These are phyloP conservation scores for Coprinopsis strossmayeri DNA, from an alignment of 768 basidiomycete species.

Conservation along the genomic window DNA sequence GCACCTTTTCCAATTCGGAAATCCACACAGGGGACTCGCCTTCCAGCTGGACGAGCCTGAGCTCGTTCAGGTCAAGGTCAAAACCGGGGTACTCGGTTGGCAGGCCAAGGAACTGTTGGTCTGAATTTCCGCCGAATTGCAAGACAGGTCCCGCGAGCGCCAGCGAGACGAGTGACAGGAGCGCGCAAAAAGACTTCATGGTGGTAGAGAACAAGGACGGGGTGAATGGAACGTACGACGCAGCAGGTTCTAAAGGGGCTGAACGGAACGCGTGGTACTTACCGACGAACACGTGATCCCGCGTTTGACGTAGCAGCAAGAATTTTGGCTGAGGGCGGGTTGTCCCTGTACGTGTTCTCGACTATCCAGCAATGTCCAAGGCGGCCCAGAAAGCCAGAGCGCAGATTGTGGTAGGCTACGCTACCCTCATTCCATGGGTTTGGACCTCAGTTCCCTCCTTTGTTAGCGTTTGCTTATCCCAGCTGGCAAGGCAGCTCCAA, in stretches of 20 bases:
- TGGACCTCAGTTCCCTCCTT: slow-evolving; percentile 7
- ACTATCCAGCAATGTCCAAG: slow-evolving; percentile 55
- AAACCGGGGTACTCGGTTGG: slow-evolving; percentile 47
- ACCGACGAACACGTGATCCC: neutral
- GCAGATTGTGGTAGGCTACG: slow-evolving; percentile 62
- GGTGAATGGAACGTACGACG: neutral
- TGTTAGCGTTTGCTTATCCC: slow-evolving; percentile 75
- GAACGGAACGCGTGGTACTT: neutral
- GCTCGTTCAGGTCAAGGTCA: slow-evolving; percentile 63
- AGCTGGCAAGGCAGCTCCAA: slow-evolving; percentile 93
- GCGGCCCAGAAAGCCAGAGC: slow-evolving; percentile 53
- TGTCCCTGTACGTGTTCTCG: slow-evolving; percentile 5
- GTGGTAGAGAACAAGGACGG: slow-evolving; percentile 10
- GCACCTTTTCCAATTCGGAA: slow-evolving; percentile 85
- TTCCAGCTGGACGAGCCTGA: slow-evolving; percentile 71
- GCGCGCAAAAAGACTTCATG: slow-evolving; percentile 45
- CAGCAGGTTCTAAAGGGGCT: neutral
- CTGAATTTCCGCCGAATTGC: slow-evolving; percentile 14
- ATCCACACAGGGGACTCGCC: slow-evolving; percentile 70
- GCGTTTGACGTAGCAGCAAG: neutral
- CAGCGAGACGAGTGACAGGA: slow-evolving; percentile 39
- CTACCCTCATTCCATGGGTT: slow-evolving; percentile 11
- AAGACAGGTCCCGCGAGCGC: slow-evolving; percentile 34
- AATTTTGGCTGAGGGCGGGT: neutral
- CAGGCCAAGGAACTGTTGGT: slow-evolving; percentile 33